Conservation (phyloP, 768 basidiomycete genomes). For the Nevesoporus exiguus region DNA sequence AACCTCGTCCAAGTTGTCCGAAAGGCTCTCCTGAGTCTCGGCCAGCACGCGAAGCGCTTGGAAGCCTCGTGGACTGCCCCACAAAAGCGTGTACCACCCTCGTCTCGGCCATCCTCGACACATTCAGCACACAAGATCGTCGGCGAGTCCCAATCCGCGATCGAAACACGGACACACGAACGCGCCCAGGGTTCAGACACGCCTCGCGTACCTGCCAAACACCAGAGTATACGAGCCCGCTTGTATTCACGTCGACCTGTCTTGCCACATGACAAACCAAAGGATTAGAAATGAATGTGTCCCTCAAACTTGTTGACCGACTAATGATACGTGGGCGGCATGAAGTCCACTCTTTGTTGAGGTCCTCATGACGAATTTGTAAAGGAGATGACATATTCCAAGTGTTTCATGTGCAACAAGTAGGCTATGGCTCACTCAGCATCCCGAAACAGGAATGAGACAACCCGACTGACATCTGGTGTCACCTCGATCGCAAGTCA, state of each 20-base stretch:
- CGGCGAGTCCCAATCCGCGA: neutral
- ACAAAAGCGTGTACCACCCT: neutral
- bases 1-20: constrained; percentile 24
- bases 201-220: neutral
- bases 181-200: neutral
- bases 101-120: neutral
- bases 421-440: too few species aligned
- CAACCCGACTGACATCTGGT: too few species aligned
- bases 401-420: too few species aligned
- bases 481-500: too few species aligned
- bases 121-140: neutral
- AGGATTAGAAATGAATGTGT: too few species aligned
- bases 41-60: constrained; percentile 3
- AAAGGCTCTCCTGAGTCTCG: constrained; percentile 16
- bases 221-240: neutral
- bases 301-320: too few species aligned
- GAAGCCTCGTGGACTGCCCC: constrained; percentile 16
- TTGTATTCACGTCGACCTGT: constrained; percentile 3
- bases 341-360: too few species aligned
- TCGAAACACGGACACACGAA: too few species aligned
- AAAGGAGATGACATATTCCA: too few species aligned
- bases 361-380: too few species aligned
- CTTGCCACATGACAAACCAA: neutral
- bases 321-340: too few species aligned
- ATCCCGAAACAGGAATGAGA: too few species aligned